Evolutionary conservation across 208 protist genomes (phyloP).

Genomic region (Trypanosoma scelopori): DNA sequence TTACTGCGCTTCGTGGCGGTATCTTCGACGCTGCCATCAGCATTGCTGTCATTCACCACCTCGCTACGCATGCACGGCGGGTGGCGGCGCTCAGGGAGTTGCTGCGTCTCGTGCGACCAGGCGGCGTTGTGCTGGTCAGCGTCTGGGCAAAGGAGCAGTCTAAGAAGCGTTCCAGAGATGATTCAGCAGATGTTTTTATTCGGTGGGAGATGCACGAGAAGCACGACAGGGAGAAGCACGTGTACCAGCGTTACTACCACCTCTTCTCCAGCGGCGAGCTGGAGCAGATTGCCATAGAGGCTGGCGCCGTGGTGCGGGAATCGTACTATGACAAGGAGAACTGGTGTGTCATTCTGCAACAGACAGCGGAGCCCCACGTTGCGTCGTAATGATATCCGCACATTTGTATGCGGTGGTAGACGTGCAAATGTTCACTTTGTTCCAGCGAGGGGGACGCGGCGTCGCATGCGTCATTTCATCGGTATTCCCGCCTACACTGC

Average conservation of each 20-base stretch:
- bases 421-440: background rate
- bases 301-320: slow-evolving; percentile 29
- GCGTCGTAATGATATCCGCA: background rate
- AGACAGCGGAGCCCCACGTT: background rate
- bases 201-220: slow-evolving; percentile 64
- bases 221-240: slow-evolving; percentile 39
- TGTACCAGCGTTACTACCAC: slow-evolving; percentile 86
- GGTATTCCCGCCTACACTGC: too few relatives aligned
- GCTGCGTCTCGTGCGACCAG: slow-evolving; percentile 61
- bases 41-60: slow-evolving; percentile 92
- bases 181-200: slow-evolving; percentile 62
- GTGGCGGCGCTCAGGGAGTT: slow-evolving; percentile 59
- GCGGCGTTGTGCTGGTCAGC: slow-evolving; percentile 73
- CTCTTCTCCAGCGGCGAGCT: slow-evolving; percentile 80
- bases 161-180: slow-evolving; percentile 37
- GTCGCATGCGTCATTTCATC: too few relatives aligned
- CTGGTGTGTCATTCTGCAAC: slow-evolving; percentile 73
- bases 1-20: slow-evolving; percentile 58
- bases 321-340: slow-evolving; percentile 91
- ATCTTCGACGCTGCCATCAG: slow-evolving; percentile 81
- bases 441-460: too few relatives aligned
- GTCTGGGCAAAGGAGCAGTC: slow-evolving; percentile 83
- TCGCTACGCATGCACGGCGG: slow-evolving; percentile 59
- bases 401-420: background rate
- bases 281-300: slow-evolving; percentile 51